These are phyloP conservation scores for Mycosphaerella sp. DNA, from an alignment of 2,329 filamentous ascomycete species.

Conservation along the genomic window DNA sequence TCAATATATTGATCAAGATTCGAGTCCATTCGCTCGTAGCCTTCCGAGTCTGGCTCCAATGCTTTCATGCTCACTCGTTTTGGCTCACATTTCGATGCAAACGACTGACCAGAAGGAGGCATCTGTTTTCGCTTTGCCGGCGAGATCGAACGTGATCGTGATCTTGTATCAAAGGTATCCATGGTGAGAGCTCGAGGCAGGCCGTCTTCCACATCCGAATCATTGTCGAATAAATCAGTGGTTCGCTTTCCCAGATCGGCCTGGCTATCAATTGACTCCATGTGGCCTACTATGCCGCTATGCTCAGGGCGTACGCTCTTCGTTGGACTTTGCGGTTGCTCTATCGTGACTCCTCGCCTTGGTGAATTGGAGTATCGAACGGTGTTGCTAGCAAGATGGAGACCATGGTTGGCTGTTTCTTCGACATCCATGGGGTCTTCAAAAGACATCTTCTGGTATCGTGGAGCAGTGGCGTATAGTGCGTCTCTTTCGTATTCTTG, in stretches of 20 bases:
- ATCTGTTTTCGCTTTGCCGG: conserved; percentile 21
- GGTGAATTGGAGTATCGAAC: conserved; percentile 32
- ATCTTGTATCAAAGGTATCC: conserved; percentile 4
- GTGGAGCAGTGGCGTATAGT: conserved; percentile 7
- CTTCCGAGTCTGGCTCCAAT: conserved; percentile 20
- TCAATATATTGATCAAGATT: conserved; percentile 10
- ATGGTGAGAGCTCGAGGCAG: conserved; percentile 6
- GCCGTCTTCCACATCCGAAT: conserved; percentile 24
- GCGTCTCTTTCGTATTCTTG: conserved; percentile 1
- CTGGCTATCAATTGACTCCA: conserved; percentile 31
- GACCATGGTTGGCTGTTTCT: neutral
- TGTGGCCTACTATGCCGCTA: conserved; percentile 11
- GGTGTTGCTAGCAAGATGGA: conserved; percentile 8
- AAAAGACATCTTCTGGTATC: neutral
- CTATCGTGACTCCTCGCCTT: conserved; percentile 31
- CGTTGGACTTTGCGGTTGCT: conserved; percentile 31
- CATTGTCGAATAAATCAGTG: conserved; percentile 35
- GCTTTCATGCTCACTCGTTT: conserved; percentile 18
- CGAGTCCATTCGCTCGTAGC: conserved; percentile 27
- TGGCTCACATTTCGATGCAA: conserved; percentile 21
- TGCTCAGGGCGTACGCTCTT: conserved; percentile 33
- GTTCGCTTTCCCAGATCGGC: conserved; percentile 29
- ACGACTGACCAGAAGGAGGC: conserved; percentile 15
- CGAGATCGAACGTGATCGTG: conserved; percentile 12
- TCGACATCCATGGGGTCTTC: conserved; percentile 8